These are phyloP conservation scores for Solanum appendiculatum DNA, from an alignment of 257 asterid species.

Conservation along the genomic window DNA sequence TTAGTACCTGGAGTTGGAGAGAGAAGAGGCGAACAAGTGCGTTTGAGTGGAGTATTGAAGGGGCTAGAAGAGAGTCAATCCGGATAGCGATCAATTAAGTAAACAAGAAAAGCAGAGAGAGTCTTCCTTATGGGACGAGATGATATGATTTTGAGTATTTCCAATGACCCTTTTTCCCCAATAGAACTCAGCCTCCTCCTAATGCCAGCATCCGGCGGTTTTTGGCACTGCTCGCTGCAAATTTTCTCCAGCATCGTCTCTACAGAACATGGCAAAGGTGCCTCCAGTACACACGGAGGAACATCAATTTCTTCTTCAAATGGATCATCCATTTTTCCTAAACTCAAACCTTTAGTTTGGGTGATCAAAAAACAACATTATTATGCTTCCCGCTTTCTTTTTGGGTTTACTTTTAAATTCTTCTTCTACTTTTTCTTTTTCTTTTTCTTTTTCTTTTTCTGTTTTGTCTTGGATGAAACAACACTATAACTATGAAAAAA, in stretches of 20 bases:
- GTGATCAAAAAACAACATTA: no score
- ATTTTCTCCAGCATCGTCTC: conserved; percentile 9
- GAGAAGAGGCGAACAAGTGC: not conserved
- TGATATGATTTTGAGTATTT: conserved; percentile 8
- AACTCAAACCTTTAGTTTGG: no score
- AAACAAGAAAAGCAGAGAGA: conserved; percentile 13
- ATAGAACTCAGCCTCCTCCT: conserved; percentile 17
- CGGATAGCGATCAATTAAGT: conserved; percentile 3
- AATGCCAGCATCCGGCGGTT: not conserved
- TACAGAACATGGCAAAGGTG: conserved; percentile 21
- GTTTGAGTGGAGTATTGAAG: not conserved
- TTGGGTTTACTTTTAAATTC: no score
- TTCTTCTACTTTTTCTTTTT: no score
- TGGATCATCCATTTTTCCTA: not conserved
- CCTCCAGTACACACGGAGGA: not conserved
- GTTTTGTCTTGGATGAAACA: no score
- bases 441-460: no score
- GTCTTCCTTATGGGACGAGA: not conserved
- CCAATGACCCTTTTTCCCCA: conserved; percentile 20
- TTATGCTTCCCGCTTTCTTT: no score
- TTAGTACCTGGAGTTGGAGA: not conserved
- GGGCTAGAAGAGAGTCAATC: not conserved
- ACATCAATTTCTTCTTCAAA: not conserved
- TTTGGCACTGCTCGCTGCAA: conserved; percentile 12
- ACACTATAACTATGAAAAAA: no score